Base-by-base conservation (phyloP, 78 protist genomes). In the Planoprotostelium fungivorum region DNA sequence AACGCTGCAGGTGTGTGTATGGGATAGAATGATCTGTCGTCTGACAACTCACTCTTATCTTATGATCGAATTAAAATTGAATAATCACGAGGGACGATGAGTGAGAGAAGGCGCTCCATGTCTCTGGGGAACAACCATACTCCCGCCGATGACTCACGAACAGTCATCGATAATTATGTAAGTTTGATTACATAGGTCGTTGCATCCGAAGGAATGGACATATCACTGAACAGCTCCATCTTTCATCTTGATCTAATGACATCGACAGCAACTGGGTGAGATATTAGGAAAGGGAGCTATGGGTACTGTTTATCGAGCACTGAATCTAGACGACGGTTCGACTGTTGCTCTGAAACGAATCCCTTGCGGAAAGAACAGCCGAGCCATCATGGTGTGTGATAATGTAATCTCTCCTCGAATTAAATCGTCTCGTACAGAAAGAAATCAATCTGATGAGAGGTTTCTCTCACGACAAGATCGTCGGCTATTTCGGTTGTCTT, bases 401-500 rank as follows among this genome's bases (percentile, higher is more conserved):
- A 5, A 16, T 51, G 31, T 16, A 51, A 51, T 25, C 73, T 16
- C 16, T 51, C 16, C 16, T 16, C 5, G 73, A 51, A 25, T 16
- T 16, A 25, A 5, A 51, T 16, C 5, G 5, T 51, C 16, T 16
- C 73, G 16, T 51, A 51, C 73, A 51, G 73, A 51, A 51, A 51
- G 73, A 51, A 16, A 51, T 51, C 73, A 16, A 51, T 51, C 73
- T 51, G 73, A 51, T 51, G 73, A 51, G 16, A 16, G 73, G 29
- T 0, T 90, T 96, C 1, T 0, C 84, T 28, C 95, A 96, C 63
- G 91, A 91, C 10, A 88, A 90, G 84, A 92, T 96, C 0, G 93
- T 94, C 35, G 86, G 92, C 39, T 94, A 93, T 73, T n/a, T 37
- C 35, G 96, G 90, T 10, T 84, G 31, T 28, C 25, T 51, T 38